Conservation (phyloP, 768 basidiomycete species). For the Cystobasidium tubakii region DNA sequence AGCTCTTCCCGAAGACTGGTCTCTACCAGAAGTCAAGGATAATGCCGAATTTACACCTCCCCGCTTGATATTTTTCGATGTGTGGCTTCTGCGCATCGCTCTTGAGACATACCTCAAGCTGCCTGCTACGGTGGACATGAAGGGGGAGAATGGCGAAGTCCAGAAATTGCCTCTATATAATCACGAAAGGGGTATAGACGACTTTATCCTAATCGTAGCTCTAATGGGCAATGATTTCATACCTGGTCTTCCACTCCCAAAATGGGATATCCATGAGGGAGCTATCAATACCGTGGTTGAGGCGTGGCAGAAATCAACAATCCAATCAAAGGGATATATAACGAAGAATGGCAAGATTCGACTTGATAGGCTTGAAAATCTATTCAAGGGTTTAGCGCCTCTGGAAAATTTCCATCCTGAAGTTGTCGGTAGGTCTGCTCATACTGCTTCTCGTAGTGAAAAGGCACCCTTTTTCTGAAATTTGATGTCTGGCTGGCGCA, state of each 20-base stretch:
- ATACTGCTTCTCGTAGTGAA: too few relatives aligned
- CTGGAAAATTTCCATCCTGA: conserved; percentile 6
- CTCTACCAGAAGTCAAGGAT: neutral
- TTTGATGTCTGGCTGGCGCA: neutral
- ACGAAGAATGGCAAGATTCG: conserved; percentile 14
- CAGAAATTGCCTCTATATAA: neutral
- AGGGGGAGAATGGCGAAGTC: neutral
- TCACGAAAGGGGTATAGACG: conserved; percentile 24
- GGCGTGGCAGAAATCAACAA: neutral
- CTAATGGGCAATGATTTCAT: conserved; percentile 26
- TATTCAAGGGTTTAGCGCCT: neutral
- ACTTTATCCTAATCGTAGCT: conserved; percentile 24
- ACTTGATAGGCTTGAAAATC: conserved; percentile 9
- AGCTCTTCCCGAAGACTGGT: conserved; percentile 22
- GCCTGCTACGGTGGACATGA: neutral
- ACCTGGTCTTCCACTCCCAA: conserved; percentile 18
- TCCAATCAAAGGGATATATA: neutral
- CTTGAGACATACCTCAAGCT: conserved; percentile 16
- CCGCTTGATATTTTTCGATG: conserved; percentile 26
- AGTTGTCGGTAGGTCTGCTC: neutral
- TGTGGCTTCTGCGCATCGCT: conserved; percentile 7
- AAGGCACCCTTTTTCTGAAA: too few relatives aligned
- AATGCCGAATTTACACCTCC: neutral
- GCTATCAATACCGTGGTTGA: conserved; percentile 21
- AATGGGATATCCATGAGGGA: conserved; percentile 15